Evolutionary conservation across 208 protist species (phyloP).

Genomic region (Leishmania lainsoni): DNA sequence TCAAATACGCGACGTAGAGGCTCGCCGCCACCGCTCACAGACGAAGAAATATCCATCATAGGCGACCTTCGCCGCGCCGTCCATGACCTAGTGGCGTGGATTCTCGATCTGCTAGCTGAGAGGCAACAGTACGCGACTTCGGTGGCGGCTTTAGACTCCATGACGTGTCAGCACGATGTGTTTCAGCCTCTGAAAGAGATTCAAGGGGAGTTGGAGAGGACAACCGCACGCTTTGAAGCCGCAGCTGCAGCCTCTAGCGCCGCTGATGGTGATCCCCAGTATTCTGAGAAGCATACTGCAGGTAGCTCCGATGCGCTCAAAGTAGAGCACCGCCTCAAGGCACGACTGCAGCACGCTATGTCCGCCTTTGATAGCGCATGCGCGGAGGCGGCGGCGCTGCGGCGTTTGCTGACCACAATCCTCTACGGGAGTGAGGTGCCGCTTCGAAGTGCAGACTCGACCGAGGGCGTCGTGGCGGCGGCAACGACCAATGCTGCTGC

Average conservation of each 20-base stretch:
- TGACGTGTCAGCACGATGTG: constrained; percentile 2
- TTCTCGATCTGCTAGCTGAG: not conserved
- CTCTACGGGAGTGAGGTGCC: not conserved
- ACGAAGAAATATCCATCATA: not conserved
- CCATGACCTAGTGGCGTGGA: not conserved
- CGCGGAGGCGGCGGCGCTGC: not conserved
- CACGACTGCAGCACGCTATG: constrained; percentile 4
- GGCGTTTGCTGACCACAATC: not conserved
- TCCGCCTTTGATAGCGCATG: not conserved
- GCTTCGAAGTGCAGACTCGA: not conserved
- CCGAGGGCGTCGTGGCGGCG: not conserved
- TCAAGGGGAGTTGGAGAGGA: not conserved
- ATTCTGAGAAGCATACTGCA: not conserved
- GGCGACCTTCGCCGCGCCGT: not conserved
- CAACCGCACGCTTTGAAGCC: not conserved
- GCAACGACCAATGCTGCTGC: not conserved
- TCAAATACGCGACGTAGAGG: not conserved
- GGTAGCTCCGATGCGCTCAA: not conserved
- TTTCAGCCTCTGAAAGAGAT: constrained; percentile 1
- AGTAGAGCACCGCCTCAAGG: not conserved
- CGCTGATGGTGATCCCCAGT: not conserved
- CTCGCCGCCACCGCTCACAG: not conserved
- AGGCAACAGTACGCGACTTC: not conserved
- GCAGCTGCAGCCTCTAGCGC: not conserved
- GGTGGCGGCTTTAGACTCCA: not conserved